Evolutionary conservation across 1,284 basidiomycete genomes (phyloP).

Genomic region (Cerioporus squamosus): DNA sequence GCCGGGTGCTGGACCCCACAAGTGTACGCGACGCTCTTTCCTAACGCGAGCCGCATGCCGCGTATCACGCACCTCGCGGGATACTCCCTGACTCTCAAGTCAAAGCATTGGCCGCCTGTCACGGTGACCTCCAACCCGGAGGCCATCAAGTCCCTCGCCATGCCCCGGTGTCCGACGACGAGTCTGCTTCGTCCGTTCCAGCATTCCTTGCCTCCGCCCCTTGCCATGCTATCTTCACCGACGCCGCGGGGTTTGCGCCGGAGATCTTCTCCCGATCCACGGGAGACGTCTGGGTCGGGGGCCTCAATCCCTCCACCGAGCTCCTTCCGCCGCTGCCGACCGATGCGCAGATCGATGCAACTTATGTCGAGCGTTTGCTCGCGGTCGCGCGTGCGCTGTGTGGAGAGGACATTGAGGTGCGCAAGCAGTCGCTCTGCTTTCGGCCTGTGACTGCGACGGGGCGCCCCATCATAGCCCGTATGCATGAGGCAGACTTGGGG

Average conservation of each 20-base stretch:
- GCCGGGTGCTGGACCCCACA: constrained; percentile 69
- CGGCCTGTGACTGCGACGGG: constrained; percentile 38
- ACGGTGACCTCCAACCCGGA: constrained; percentile 1
- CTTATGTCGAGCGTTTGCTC: constrained; percentile 27
- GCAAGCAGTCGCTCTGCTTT: constrained; percentile 37
- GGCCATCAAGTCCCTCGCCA: constrained; percentile 3
- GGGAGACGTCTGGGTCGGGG: constrained; percentile 42
- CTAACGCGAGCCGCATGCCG: constrained; percentile 37
- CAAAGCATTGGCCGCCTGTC: constrained; percentile 32
- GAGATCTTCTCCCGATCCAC: constrained; percentile 40
- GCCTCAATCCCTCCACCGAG: constrained; percentile 36
- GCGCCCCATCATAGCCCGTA: constrained; percentile 34
- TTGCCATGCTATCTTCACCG: constrained; percentile 40
- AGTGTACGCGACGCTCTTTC: constrained; percentile 53
- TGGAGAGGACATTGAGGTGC: constrained; percentile 31
- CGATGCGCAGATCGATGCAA: constrained; percentile 20
- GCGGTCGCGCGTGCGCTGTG: constrained; percentile 30
- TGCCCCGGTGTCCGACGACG: background rate
- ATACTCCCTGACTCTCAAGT: constrained; percentile 35
- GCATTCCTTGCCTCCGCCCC: constrained; percentile 8
- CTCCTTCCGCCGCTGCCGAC: constrained; percentile 35
- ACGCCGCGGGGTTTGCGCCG: constrained; percentile 37
- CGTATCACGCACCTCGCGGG: constrained; percentile 37
- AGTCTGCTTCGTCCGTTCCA: background rate
- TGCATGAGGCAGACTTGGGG: constrained; percentile 33